Evolutionary conservation across 164 flowering plant genomes (phyloP).

Genomic region (Chimonanthus praecox): DNA sequence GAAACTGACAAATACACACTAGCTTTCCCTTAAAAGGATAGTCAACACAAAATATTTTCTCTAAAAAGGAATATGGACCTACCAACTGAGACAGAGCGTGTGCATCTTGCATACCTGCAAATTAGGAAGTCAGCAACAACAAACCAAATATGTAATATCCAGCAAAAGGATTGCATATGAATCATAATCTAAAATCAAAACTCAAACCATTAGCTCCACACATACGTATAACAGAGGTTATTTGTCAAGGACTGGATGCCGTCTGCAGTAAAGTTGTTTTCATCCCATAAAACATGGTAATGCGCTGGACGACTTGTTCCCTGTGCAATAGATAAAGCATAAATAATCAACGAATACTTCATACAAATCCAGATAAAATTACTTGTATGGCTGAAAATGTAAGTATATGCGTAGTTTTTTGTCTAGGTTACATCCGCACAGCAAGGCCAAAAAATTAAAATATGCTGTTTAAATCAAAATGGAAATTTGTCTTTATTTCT

Average conservation of each 20-base stretch:
- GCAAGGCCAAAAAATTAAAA: too few relatives aligned
- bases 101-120: slow-evolving; percentile 89
- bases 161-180: not conserved
- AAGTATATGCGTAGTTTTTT: too few relatives aligned
- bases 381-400: not conserved
- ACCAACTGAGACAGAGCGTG: slow-evolving; percentile 96
- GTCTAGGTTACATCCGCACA: not conserved
- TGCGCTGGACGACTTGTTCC: slow-evolving; percentile 65
- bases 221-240: slow-evolving; percentile 56
- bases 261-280: slow-evolving; percentile 52
- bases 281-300: slow-evolving; percentile 59
- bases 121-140: slow-evolving; percentile 27
- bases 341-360: not conserved
- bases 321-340: slow-evolving; percentile 18
- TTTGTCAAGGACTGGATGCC: slow-evolving; percentile 41
- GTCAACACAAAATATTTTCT: not conserved
- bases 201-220: not conserved
- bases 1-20: not conserved
- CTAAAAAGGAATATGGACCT: slow-evolving; percentile 16
- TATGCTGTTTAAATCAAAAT: too few relatives aligned
- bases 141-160: not conserved
- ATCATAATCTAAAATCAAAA: not conserved
- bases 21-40: not conserved
- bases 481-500: too few relatives aligned
- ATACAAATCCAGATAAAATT: not conserved